phyloP scores from a whole-genome alignment of 768 basidiomycete species.

The Leccinum truebloodii region DNA sequence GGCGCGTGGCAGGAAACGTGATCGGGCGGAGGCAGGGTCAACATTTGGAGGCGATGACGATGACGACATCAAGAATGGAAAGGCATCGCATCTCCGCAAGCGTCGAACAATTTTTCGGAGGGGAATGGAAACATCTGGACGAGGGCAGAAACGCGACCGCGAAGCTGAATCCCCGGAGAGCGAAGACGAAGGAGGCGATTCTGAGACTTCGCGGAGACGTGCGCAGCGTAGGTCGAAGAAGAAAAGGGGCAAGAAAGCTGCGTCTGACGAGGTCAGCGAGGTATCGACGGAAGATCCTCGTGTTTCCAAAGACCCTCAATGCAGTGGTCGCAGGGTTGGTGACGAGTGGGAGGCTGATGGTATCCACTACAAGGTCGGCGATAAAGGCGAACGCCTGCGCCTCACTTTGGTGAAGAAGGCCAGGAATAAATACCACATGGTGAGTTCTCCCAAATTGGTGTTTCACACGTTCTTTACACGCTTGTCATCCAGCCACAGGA shows the following conservation, averaged over 20 bases:
- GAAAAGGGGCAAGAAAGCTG: constrained; percentile 53
- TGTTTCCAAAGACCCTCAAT: constrained; percentile 50
- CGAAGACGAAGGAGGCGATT: constrained; percentile 20
- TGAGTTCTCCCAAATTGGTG: constrained; percentile 34
- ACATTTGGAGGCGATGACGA: constrained; percentile 63
- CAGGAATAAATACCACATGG: constrained; percentile 72
- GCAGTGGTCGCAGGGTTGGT: constrained; percentile 60
- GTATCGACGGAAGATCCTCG: constrained; percentile 50
- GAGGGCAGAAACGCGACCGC: constrained; percentile 70
- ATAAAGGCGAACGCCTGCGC: constrained; percentile 67
- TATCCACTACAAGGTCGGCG: constrained; percentile 68
- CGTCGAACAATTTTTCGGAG: constrained; percentile 56
- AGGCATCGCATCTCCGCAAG: constrained; percentile 51
- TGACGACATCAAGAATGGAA: constrained; percentile 41
- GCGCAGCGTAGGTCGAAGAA: constrained; percentile 38
- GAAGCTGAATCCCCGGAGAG: constrained; percentile 49
- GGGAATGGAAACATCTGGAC: constrained; percentile 46
- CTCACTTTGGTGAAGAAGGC: constrained; percentile 72
- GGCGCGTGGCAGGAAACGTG: constrained; percentile 67
- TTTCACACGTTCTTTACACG: constrained; percentile 11
- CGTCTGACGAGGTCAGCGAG: constrained; percentile 45
- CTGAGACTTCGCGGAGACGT: constrained; percentile 13
- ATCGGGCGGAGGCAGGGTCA: constrained; percentile 71
- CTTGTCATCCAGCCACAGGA: constrained; percentile 62
- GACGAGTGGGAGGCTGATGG: constrained; percentile 80